Base-by-base conservation (phyloP, 805 yeast species). In the Candida maris region DNA sequence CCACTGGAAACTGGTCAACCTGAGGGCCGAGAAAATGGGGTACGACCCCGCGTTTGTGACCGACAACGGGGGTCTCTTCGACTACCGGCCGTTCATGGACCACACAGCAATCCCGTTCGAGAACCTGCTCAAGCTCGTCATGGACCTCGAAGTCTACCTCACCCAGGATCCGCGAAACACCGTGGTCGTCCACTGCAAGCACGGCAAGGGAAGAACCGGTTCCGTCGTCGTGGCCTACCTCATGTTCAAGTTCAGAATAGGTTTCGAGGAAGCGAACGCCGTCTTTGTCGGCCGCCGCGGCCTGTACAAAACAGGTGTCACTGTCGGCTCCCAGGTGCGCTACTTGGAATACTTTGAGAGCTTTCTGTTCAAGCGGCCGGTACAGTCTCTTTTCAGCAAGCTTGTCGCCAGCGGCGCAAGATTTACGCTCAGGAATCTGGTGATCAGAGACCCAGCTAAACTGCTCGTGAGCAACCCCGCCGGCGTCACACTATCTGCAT, bases 131-230 rank as follows among this genome's bases (percentile, higher is more conserved):
- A 46, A 52, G 2, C 53, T 72, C 4, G 64, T 78, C 0, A 52
- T 57, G 12, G 70, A 68, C 1, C 71, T 88, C 6, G 59, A 67
- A 27, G 45, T 42, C 0, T 81, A 60, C 44, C 50, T 83, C 18
- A 30, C 44, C 1, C 46, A 56, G 15, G 48, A 61, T 1, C 39
- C 59, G 0, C 68, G 72, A 37, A 32, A 44, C 15, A 52, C 45
- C 5, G 78, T 82, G 3, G 88, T 85, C 0, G 57, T 91, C 6
- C 97, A 91, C 55, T 91, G 97, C 56, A 79, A 83, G 51, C 85
- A 85, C 45, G 97, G 97, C 0, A 88, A 87, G 59, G 97, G 97
- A 1, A 65, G 97, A 19, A 81, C 95, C 0, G 97, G 97, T 0
- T 71, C 88, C 2, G 60, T 86, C 1, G 73, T 75, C 5, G 76